A percentile compares a stretch with the other conserved stretches of the same genome.
These are phyloP conservation scores for Hortiboletus campestris DNA, from an alignment of 768 basidiomycete species.

Conservation along the genomic window DNA sequence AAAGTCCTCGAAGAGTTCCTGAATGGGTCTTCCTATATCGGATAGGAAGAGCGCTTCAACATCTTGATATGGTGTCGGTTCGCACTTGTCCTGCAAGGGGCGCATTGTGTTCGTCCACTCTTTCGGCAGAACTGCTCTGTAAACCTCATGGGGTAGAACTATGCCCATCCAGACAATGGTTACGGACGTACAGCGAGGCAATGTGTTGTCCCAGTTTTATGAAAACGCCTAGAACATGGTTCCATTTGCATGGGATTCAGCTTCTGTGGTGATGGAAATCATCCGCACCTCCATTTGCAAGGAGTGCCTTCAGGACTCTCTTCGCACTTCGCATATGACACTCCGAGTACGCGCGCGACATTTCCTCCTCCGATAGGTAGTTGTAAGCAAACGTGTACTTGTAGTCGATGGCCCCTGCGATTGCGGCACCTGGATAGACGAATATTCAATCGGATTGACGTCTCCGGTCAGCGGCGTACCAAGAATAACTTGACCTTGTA, in stretches of 20 bases:
- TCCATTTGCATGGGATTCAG: not conserved
- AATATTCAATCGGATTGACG: not conserved
- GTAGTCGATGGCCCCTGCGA: slow-evolving; percentile 67
- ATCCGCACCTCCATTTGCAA: slow-evolving; percentile 79
- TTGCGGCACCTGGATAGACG: slow-evolving; percentile 49
- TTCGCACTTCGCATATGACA: slow-evolving; percentile 85
- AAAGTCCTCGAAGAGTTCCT: slow-evolving; percentile 81
- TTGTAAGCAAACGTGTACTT: slow-evolving; percentile 59
- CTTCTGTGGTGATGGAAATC: not conserved
- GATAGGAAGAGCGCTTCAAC: slow-evolving; percentile 71
- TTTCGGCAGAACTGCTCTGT: slow-evolving; percentile 52
- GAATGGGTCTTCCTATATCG: slow-evolving; percentile 74
- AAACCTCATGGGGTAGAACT: slow-evolving; percentile 6
- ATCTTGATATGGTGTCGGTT: slow-evolving; percentile 79
- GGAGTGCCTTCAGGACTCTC: slow-evolving; percentile 76
- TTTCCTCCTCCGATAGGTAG: slow-evolving; percentile 52
- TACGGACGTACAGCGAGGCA: slow-evolving; percentile 55
- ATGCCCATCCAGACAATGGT: slow-evolving; percentile 16
- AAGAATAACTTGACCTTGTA: slow-evolving; percentile 20
- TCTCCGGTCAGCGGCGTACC: slow-evolving; percentile 25
- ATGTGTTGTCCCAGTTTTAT: slow-evolving; percentile 91
- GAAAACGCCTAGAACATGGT: slow-evolving; percentile 57
- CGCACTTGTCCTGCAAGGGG: slow-evolving; percentile 87
- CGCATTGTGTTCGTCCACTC: slow-evolving; percentile 63
- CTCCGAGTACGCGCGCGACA: slow-evolving; percentile 56